Evolutionary conservation across 495 filamentous ascomycete species (phyloP).

Genomic region (Trichoderma virens): DNA sequence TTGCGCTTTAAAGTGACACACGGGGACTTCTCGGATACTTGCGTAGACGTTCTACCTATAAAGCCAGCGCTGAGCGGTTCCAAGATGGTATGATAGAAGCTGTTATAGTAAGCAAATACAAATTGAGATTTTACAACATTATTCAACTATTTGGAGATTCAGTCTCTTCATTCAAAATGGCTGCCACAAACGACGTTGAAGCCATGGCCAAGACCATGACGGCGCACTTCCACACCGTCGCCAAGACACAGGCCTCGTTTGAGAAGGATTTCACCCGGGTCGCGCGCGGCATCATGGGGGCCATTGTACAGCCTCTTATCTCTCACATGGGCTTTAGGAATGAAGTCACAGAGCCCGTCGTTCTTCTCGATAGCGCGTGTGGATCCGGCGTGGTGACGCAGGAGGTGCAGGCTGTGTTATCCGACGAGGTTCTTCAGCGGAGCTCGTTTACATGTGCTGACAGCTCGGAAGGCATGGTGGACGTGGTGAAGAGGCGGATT

Average conservation of each 20-base stretch:
- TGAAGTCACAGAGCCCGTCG: slow-evolving; percentile 24
- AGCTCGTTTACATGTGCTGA: slow-evolving; percentile 35
- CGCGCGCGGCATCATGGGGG: slow-evolving; percentile 28
- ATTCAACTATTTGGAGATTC: too few species aligned
- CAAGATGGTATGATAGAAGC: too few species aligned
- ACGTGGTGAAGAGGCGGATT: slow-evolving; percentile 21
- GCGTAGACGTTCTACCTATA: not conserved
- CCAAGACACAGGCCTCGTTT: slow-evolving; percentile 14
- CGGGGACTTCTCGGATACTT: not conserved
- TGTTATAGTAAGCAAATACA: too few species aligned
- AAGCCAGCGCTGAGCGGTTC: too few species aligned
- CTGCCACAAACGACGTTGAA: not conserved
- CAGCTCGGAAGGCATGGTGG: slow-evolving; percentile 24
- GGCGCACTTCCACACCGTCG: slow-evolving; percentile 16
- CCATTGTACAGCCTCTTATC: slow-evolving; percentile 25
- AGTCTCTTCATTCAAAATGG: not conserved
- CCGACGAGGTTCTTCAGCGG: slow-evolving; percentile 22
- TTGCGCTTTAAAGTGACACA: not conserved
- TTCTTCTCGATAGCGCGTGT: slow-evolving; percentile 35
- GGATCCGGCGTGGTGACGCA: slow-evolving; percentile 32
- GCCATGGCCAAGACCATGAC: not conserved
- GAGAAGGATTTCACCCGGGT: slow-evolving; percentile 21
- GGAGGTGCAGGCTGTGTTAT: slow-evolving; percentile 22
- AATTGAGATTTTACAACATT: too few species aligned
- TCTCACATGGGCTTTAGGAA: slow-evolving; percentile 26